phyloP scores from a whole-genome alignment of 257 asterid genomes.

The Galeopsis tetrahit region DNA sequence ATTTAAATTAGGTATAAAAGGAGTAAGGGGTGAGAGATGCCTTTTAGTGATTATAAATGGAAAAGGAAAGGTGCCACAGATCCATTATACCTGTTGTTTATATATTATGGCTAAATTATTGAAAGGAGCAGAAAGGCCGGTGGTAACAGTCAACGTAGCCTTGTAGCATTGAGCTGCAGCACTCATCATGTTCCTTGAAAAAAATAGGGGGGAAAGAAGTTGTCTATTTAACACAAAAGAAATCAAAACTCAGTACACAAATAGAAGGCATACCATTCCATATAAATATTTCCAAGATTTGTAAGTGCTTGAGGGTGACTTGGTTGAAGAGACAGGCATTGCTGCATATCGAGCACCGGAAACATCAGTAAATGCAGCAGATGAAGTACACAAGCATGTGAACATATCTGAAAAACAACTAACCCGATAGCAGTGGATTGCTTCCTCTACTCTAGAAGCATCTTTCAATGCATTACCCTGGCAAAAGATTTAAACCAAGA shows the following conservation, averaged over 20 bases:
- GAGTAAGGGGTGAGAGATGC: neutral
- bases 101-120: slow-evolving; percentile 92
- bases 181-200: slow-evolving; percentile 85
- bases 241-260: slow-evolving; percentile 6
- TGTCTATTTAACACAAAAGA: slow-evolving; percentile 14
- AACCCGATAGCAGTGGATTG: slow-evolving; percentile 89
- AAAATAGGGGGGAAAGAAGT: neutral
- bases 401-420: slow-evolving; percentile 38
- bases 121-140: slow-evolving; percentile 97
- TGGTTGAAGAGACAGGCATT: slow-evolving; percentile 94
- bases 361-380: slow-evolving; percentile 29
- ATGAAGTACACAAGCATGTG: slow-evolving; percentile 28
- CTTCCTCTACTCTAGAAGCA: slow-evolving; percentile 95
- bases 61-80: neutral
- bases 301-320: slow-evolving; percentile 98
- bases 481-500: slow-evolving; percentile 24
- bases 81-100: slow-evolving; percentile 82
- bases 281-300: slow-evolving; percentile 94
- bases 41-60: neutral
- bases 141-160: slow-evolving; percentile 86
- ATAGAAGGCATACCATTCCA: slow-evolving; percentile 81
- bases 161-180: slow-evolving; percentile 97
- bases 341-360: slow-evolving; percentile 53
- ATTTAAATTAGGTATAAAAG: no score
- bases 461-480: slow-evolving; percentile 99